phyloP scores from a whole-genome alignment of 2,329 filamentous ascomycete genomes.

The Pseudopyrenochaeta lycopersici region DNA sequence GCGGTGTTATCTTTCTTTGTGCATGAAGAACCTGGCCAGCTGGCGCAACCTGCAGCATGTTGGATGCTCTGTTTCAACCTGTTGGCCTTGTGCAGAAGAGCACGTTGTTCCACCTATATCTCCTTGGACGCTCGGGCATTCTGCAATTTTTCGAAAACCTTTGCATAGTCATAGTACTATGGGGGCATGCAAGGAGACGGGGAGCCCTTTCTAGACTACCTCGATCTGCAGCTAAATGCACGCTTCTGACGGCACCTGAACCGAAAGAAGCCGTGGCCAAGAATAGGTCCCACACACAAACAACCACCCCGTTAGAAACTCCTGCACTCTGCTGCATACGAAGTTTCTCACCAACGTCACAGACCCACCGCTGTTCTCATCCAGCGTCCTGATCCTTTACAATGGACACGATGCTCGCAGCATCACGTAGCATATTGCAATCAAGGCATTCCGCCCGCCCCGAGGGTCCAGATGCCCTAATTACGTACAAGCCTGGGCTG shows the following conservation, averaged over 20 bases:
- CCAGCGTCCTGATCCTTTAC: conserved; percentile 1
- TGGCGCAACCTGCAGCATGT: conserved; percentile 12
- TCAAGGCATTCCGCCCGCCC: conserved; percentile 30
- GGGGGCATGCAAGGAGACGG: conserved; percentile 31
- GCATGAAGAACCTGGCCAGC: conserved; percentile 3
- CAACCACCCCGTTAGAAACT: conserved; percentile 22
- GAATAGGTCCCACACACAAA: background rate
- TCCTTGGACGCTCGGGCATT: conserved; percentile 12
- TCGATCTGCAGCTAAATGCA: conserved; percentile 31
- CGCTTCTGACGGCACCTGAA: conserved; percentile 19
- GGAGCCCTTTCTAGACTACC: conserved; percentile 34
- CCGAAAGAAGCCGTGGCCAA: conserved; percentile 37
- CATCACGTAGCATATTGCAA: conserved; percentile 7
- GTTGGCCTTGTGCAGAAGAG: conserved; percentile 6
- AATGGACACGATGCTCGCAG: conserved; percentile 2
- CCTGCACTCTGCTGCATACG: conserved; percentile 19
- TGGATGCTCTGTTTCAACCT: conserved; percentile 5
- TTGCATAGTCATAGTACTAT: conserved; percentile 27
- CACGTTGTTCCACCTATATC: conserved; percentile 26
- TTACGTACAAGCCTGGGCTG: conserved; percentile 33
- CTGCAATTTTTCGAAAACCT: conserved; percentile 1
- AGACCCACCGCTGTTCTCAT: conserved; percentile 14
- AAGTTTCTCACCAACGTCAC: conserved; percentile 22
- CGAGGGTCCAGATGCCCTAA: conserved; percentile 17
- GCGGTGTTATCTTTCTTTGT: conserved; percentile 4